Percentiles rank a stretch among this genome's conserved stretches.
Conservation (phyloP, 1,284 basidiomycete genomes). For the Melampsora larici-populina region DNA sequence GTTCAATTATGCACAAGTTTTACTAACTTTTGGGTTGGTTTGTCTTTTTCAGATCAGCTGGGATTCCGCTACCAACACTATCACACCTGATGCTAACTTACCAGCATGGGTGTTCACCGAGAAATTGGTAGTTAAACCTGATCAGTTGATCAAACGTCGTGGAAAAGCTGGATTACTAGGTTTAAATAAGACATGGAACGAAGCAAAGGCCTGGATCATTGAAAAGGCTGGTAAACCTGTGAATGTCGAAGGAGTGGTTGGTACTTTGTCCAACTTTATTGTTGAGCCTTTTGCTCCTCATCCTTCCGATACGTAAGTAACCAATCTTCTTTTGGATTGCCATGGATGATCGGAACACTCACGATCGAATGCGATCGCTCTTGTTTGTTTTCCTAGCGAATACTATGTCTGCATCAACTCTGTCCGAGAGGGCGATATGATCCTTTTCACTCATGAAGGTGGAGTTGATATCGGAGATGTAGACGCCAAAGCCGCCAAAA, state of each 20-base stretch:
- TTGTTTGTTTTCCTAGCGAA: constrained; percentile 57
- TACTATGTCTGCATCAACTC: constrained; percentile 99
- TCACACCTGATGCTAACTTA: constrained; percentile 73
- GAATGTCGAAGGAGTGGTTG: constrained; percentile 88
- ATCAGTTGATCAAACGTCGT: constrained; percentile 98
- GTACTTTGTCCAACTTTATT: constrained; percentile 95
- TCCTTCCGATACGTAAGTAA: constrained; percentile 66
- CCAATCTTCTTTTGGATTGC: neutral
- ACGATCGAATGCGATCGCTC: neutral
- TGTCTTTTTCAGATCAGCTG: constrained; percentile 61
- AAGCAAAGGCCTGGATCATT: constrained; percentile 69
- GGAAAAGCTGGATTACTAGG: constrained; percentile 94
- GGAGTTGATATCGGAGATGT: constrained; percentile 99
- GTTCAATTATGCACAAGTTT: neutral
- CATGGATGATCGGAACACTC: neutral
- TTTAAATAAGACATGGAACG: constrained; percentile 87
- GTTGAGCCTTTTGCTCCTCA: constrained; percentile 98
- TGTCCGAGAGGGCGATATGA: constrained; percentile 86
- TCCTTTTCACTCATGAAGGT: constrained; percentile 98
- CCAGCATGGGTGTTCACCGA: constrained; percentile 69
- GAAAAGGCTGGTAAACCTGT: constrained; percentile 89
- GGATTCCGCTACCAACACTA: constrained; percentile 74
- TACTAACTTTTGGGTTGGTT: neutral
- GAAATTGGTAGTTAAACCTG: constrained; percentile 57
- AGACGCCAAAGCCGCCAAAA: constrained; percentile 90